These are phyloP conservation scores for Xylaria venustula DNA, from an alignment of 495 filamentous ascomycete genomes.

Conservation along the genomic window DNA sequence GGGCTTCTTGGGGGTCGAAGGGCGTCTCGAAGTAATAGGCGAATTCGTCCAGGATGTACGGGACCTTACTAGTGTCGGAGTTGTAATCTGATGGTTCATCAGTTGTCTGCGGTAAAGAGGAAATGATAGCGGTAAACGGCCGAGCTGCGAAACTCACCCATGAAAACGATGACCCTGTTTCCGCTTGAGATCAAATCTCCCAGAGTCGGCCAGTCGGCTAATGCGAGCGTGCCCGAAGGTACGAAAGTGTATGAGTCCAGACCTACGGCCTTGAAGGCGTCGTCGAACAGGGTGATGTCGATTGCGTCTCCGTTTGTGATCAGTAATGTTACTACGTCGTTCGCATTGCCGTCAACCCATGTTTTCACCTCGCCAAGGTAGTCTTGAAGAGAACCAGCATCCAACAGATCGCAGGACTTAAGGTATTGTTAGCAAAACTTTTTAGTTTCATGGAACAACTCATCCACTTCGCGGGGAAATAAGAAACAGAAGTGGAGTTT, in stretches of 20 bases:
- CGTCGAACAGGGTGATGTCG: constrained; percentile 56
- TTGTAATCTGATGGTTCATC: constrained; percentile 58
- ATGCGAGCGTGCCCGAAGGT: constrained; percentile 58
- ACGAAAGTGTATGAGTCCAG: constrained; percentile 62
- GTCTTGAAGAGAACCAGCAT: constrained; percentile 64
- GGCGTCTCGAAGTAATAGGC: constrained; percentile 68
- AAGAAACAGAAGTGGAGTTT: too few species aligned
- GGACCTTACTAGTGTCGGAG: constrained; percentile 65
- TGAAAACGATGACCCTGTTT: constrained; percentile 38
- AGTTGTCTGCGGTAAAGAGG: neutral
- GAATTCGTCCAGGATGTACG: constrained; percentile 70
- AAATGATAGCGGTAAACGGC: neutral
- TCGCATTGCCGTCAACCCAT: constrained; percentile 71
- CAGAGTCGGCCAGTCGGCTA: constrained; percentile 75
- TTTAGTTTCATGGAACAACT: neutral
- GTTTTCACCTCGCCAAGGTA: constrained; percentile 61
- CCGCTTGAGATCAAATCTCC: constrained; percentile 63
- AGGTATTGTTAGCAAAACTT: neutral
- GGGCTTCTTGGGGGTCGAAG: constrained; percentile 57
- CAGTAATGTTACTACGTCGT: constrained; percentile 78
- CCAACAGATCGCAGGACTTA: constrained; percentile 61
- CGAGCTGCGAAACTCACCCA: constrained; percentile 25
- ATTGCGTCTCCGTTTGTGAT: constrained; percentile 72
- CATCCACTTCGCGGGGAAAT: neutral
- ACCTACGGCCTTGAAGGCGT: constrained; percentile 59